phyloP scores from a whole-genome alignment of 805 yeast species.

The Candida peoriensis region DNA sequence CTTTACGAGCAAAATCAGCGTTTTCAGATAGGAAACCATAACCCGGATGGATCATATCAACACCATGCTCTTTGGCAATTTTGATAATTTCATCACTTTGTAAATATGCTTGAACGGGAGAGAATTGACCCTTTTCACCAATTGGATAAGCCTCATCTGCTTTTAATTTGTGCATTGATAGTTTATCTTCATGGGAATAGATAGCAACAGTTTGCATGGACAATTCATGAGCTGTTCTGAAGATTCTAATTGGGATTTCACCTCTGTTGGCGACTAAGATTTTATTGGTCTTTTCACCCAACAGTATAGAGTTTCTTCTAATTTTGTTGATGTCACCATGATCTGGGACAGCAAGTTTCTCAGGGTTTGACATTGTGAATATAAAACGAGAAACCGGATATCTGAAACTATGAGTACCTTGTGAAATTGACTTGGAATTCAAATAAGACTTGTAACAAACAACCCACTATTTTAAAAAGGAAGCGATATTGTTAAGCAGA shows the following conservation, averaged over 20 bases:
- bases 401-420: too few relatives aligned
- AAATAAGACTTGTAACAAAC: too few relatives aligned
- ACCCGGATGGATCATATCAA: constrained; percentile 89
- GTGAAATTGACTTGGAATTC: too few relatives aligned
- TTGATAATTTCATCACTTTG: constrained; percentile 92
- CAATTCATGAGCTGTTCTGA: constrained; percentile 95
- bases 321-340: constrained; percentile 26
- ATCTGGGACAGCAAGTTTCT: constrained; percentile 15
- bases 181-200: constrained; percentile 91
- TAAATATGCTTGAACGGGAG: constrained; percentile 94
- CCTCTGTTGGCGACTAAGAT: constrained; percentile 82
- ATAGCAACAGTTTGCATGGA: constrained; percentile 97
- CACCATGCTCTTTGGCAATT: constrained; percentile 74
- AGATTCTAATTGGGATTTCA: constrained; percentile 82
- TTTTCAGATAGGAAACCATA: constrained; percentile 89
- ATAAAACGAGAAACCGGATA: too few relatives aligned
- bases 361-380: constrained; percentile 10
- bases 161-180: constrained; percentile 91
- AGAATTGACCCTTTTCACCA: constrained; percentile 81
- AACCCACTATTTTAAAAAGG: too few relatives aligned
- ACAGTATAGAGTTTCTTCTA: constrained; percentile 35
- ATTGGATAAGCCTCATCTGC: constrained; percentile 92
- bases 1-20: constrained; percentile 89
- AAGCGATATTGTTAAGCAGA: too few relatives aligned
- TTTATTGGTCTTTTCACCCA: constrained; percentile 41